These are phyloP conservation scores for Arthrinium phaeospermum DNA, from an alignment of 2,329 filamentous ascomycete genomes.

Conservation along the genomic window DNA sequence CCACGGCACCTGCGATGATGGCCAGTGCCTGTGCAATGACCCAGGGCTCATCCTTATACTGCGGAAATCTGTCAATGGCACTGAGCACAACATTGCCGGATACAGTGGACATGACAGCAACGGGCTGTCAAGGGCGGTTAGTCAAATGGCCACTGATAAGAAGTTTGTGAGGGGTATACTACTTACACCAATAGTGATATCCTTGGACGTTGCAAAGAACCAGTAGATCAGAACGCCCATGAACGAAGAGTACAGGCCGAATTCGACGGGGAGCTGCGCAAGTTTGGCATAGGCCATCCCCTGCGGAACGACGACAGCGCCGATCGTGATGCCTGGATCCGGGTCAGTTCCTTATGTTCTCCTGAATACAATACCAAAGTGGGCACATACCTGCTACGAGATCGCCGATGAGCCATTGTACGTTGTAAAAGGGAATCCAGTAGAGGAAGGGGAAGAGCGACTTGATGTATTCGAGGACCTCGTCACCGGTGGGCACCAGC, in stretches of 20 bases:
- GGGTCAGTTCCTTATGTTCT: slow-evolving; percentile 28
- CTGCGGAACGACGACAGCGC: slow-evolving; percentile 85
- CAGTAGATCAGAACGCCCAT: slow-evolving; percentile 95
- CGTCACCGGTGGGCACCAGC: slow-evolving; percentile 62
- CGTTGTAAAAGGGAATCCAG: slow-evolving; percentile 92
- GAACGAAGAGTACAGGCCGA: slow-evolving; percentile 92
- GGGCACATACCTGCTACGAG: slow-evolving; percentile 75
- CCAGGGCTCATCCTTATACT: slow-evolving; percentile 55
- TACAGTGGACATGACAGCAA: slow-evolving; percentile 93
- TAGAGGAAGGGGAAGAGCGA: slow-evolving; percentile 84
- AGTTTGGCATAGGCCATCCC: slow-evolving; percentile 94
- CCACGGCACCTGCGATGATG: slow-evolving; percentile 77
- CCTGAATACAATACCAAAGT: slow-evolving; percentile 4
- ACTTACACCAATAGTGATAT: slow-evolving; percentile 93
- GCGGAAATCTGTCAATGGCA: slow-evolving; percentile 61
- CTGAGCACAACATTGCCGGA: slow-evolving; percentile 80
- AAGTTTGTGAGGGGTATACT: background rate
- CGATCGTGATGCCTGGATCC: slow-evolving; percentile 55
- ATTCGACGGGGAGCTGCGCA: slow-evolving; percentile 80
- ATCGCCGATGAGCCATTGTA: slow-evolving; percentile 88
- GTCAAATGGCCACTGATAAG: slow-evolving; percentile 22
- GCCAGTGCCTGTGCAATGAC: slow-evolving; percentile 80
- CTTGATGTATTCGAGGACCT: slow-evolving; percentile 65
- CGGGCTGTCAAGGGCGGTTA: slow-evolving; percentile 61
- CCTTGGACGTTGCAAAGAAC: slow-evolving; percentile 98